These are phyloP conservation scores for Colletotrichum melonis DNA, from an alignment of 2,329 filamentous ascomycete species.

Conservation along the genomic window DNA sequence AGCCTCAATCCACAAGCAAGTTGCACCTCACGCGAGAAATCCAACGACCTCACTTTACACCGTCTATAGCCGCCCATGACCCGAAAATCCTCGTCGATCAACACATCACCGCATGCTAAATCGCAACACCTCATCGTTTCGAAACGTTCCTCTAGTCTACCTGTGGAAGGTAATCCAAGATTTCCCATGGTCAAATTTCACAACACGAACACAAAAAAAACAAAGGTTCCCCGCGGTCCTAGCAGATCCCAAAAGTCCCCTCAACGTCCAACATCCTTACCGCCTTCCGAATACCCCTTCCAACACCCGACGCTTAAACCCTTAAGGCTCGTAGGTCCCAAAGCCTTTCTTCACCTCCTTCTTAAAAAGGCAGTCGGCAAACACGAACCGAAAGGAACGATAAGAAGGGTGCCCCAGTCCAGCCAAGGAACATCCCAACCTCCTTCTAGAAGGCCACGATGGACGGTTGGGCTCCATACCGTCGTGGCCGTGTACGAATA, in stretches of 20 bases:
- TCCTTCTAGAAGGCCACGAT: constrained; percentile 11
- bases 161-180: not conserved
- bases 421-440: not conserved
- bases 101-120: not conserved
- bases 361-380: not conserved
- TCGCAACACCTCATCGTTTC: not conserved
- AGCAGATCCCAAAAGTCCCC: not conserved
- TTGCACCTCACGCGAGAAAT: too few relatives aligned
- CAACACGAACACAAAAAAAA: not conserved
- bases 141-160: not conserved
- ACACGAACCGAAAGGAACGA: not conserved
- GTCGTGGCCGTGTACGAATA: too few relatives aligned
- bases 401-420: not conserved
- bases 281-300: not conserved
- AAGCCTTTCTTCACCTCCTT: not conserved
- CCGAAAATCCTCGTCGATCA: too few relatives aligned
- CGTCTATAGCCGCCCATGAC: too few relatives aligned
- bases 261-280: not conserved
- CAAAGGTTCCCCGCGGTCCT: not conserved
- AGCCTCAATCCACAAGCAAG: too few relatives aligned
- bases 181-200: not conserved
- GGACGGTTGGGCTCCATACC: not conserved
- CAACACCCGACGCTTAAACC: not conserved
- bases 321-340: not conserved
- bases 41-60: too few relatives aligned